Conservation (phyloP, 1,139 yeast genomes). For the Scheffersomyces insectosa region DNA sequence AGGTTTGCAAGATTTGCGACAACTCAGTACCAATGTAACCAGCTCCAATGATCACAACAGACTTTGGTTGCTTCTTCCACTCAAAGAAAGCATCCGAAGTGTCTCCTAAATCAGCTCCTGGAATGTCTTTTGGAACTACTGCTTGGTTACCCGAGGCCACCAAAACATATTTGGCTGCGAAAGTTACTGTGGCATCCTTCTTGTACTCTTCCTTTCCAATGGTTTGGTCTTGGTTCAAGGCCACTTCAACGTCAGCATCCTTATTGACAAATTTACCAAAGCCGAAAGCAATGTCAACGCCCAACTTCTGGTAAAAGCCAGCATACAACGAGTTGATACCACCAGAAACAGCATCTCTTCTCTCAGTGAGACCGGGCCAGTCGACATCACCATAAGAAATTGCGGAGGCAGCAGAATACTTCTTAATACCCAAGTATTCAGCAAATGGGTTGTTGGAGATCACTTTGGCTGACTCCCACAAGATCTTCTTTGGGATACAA, state of each 20-base stretch:
- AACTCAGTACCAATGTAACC: conserved; percentile 3
- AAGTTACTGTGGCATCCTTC: background rate
- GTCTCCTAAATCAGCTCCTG: conserved; percentile 1
- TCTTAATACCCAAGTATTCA: background rate
- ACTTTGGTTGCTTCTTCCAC: background rate
- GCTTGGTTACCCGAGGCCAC: conserved; percentile 1
- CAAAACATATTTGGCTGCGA: background rate
- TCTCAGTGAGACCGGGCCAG: conserved; percentile 1
- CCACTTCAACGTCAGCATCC: conserved; percentile 2
- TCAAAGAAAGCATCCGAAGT: background rate
- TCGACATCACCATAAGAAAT: background rate
- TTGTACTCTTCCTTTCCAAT: background rate
- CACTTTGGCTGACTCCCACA: conserved; percentile 3
- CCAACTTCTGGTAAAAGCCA: conserved; percentile 1
- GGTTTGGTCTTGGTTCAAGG: background rate
- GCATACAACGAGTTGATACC: conserved; percentile 1
- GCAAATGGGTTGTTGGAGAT: conserved; percentile 1
- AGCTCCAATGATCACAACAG: background rate
- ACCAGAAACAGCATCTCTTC: background rate
- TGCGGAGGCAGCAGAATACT: background rate
- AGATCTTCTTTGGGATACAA: background rate
- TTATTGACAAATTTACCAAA: conserved; percentile 1
- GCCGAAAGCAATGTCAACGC: background rate
- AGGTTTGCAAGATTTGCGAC: background rate
- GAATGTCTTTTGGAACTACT: background rate